These are phyloP conservation scores for Lasiodiplodia theobromae DNA, from an alignment of 2,329 filamentous ascomycete species.

Conservation along the genomic window DNA sequence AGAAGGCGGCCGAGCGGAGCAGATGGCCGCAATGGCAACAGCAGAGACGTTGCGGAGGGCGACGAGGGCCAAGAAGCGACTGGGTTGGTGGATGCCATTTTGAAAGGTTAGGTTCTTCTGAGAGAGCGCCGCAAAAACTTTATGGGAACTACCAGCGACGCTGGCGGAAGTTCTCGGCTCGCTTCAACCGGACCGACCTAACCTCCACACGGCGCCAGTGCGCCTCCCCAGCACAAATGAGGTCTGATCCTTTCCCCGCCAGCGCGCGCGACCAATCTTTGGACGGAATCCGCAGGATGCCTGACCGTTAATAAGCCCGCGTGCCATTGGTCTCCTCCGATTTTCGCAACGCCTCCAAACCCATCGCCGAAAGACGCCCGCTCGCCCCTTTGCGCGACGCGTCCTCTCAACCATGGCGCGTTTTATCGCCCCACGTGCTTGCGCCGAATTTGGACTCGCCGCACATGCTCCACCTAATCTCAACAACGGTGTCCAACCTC, in stretches of 20 bases:
- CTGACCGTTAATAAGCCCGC: not conserved
- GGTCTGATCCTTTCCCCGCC: constrained; percentile 8
- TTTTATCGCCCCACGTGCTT: constrained; percentile 12
- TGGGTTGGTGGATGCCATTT: constrained; percentile 27
- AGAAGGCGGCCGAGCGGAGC: not conserved
- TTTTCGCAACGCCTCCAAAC: not conserved
- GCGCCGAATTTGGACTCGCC: constrained; percentile 8
- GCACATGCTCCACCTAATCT: constrained; percentile 7
- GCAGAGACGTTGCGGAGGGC: not conserved
- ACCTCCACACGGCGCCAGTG: not conserved
- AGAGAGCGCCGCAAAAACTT: constrained; percentile 28
- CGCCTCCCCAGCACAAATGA: not conserved
- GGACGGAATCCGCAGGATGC: constrained; percentile 13
- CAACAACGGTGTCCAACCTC: not conserved
- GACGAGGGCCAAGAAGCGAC: constrained; percentile 15
- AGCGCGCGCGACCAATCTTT: constrained; percentile 1
- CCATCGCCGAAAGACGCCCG: not conserved
- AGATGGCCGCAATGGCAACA: constrained; percentile 15
- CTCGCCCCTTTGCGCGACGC: constrained; percentile 2
- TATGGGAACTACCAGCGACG: constrained; percentile 21
- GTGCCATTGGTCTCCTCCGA: not conserved
- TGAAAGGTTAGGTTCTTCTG: constrained; percentile 23
- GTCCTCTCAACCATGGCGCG: constrained; percentile 18
- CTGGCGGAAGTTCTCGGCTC: constrained; percentile 13
- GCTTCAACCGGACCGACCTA: constrained; percentile 7